Base-by-base conservation (phyloP, 345 rosid species). In the Iberis pinnata region DNA sequence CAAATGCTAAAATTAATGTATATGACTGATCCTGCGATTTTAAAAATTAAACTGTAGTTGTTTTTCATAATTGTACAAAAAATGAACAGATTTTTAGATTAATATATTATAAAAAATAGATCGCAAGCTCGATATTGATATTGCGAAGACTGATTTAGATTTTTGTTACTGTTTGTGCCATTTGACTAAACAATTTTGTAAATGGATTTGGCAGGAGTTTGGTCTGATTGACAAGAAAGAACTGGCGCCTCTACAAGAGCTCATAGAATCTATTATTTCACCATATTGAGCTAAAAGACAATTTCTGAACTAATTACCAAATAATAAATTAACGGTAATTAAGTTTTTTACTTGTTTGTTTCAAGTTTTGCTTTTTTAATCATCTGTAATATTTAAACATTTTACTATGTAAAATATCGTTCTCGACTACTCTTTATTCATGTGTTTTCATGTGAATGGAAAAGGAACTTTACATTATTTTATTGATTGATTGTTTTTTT, bases 191-290 rank as follows among this genome's bases (percentile, higher is more conserved):
- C 4, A n/a, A 4, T 43, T 8, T 4, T 12, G 47, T 18, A 3
- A 44, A 9, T 63, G 59, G 18, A 32, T 26, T 38, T 31, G 17
- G 69, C 84, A 92, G 99, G 97, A 92, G 68, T 92, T 92, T 65
- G 90, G 86, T 58, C 76, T 92, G 50, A 81, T 92, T 8, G 99
- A 92, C 75, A 92, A 83, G 86, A 86, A 83, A 78, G 99, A 92
- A 75, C 94, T 92, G 2, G 99, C 89, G 1, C 99, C 99, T 9
- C 85, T 92, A 31, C 97, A 92, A 43, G 99, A 92, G 56, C 94
- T 92, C 61, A 75, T 92, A 64, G 97, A 92, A 16, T 85, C 99
- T 58, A 85, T 90, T 42, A 68, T 79, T 35, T 75, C 78, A 49
- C 93, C 98, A 24, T 85, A 88, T 64, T 90, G 60, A 80, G 57